Base-by-base conservation (phyloP, 2,329 filamentous ascomycete species). In the Penicillium sp. region DNA sequence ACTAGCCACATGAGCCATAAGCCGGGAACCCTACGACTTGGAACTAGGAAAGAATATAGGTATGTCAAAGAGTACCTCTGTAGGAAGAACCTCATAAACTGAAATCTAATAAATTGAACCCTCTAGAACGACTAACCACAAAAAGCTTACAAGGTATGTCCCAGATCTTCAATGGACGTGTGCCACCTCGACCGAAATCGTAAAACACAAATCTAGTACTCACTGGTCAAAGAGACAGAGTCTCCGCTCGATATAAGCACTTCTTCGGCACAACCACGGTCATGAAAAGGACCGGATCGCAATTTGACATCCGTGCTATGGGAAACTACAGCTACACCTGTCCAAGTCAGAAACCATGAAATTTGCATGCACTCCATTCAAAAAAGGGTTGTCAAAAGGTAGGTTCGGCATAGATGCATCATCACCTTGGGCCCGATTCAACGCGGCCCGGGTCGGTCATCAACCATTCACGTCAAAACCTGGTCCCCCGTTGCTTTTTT, bases 251-350 rank as follows among this genome's bases (percentile, higher is more conserved):
- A 80, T 93, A 79, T 93, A 82, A 93, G 90, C 90, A 95, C 89
- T 89, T 95, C 89, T 95, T 91, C 88, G 90, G 90, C 90, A 89
- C 90, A 93, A 91, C 84, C 81, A 79, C 83, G 91, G 88, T 86
- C 88, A 95, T 84, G 74, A 61, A 68, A 65, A 65, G 70, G 74
- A 84, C 85, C 82, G 82, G 78, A 87, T 92, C 93, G 91, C 84
- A 95, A 95, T 95, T 95, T 95, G 90, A 95, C 90, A 95, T 95
- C 88, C 87, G 88, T 95, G 90, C 91, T 92, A 75, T 58, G 10
- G 28, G 28, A 42, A 44, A 47, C 47, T 53, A 37, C 33, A 20
- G 33, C 33, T 37, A 37, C 33, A 37, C 7, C 13, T 10, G 28
- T 43, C 24, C 18, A 47, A 33, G 23, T 50, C 50, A 49, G 48